Base-by-base conservation (phyloP, 176 grass and related monocot species). In the Thalia dealbata region DNA sequence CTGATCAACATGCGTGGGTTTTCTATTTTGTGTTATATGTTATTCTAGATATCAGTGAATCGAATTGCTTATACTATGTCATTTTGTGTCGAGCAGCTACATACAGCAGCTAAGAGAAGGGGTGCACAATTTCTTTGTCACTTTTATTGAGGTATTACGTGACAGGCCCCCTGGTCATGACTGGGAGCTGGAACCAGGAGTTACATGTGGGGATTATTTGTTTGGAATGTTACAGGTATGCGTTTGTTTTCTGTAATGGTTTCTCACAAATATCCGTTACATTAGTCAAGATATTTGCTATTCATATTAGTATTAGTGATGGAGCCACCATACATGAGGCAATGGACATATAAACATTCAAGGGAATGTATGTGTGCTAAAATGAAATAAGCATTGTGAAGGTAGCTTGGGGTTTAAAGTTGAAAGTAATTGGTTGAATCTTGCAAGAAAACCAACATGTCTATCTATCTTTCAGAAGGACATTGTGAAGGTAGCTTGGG, bases 81-180 rank as follows among this genome's bases (percentile, higher is more conserved):
- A 61, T 77, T 9, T 83, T 18, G 29, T 81, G 52, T 2, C 10
- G 32, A 23, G 52, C 88, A 99, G 95, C 23, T 99, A 99, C 82
- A 99, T 99, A 87, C 95, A 99, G 58, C 95, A 99, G 75, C 86
- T 99, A 78, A 93, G 95, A 83, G 95, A 99, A 59, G 95, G 95
- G 52, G 90, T 99, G 32, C 90, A 88, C 66, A 99, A 99, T 82
- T 99, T 99, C 81, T 99, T 99, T 2, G 90, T 87, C 84, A 99
- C 95, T 78, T 99, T 95, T 75, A 95, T 99, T 14, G 90, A 99
- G 66, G 95, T 99, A 73, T 77, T 99, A 76, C 85, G 80, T 70
- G 95, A 99, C 71, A 89, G 95, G 79, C 88, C 86, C 70, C 86
- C 88, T 15, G 88, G 95, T 82, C 95, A 99, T 79, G 95, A 95